phyloP scores from a whole-genome alignment of 2,329 filamentous ascomycete genomes.

The Arthrobotrys iridis region DNA sequence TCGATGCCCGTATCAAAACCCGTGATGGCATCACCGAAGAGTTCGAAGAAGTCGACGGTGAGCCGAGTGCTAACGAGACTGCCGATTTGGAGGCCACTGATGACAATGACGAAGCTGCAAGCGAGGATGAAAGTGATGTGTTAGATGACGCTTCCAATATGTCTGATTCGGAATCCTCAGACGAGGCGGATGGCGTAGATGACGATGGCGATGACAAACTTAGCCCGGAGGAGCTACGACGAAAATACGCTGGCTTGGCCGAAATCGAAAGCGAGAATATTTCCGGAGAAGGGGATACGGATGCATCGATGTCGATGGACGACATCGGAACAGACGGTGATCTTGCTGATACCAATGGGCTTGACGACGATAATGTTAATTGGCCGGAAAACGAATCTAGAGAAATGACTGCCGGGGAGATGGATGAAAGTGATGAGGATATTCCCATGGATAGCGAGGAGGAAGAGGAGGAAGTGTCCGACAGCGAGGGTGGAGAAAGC shows the following conservation, averaged over 20 bases:
- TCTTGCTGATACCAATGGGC: slow-evolving; percentile 61
- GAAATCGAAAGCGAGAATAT: slow-evolving; percentile 57
- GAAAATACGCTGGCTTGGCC: slow-evolving; percentile 56
- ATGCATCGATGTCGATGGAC: slow-evolving; percentile 73
- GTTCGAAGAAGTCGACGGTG: slow-evolving; percentile 31
- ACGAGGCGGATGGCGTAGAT: slow-evolving; percentile 63
- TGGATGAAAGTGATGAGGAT: slow-evolving; percentile 71
- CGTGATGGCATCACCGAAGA: slow-evolving; percentile 54
- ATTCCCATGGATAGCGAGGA: slow-evolving; percentile 71
- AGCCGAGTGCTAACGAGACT: slow-evolving; percentile 61
- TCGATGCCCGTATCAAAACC: slow-evolving; percentile 64
- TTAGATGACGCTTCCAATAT: slow-evolving; percentile 60
- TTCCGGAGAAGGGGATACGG: slow-evolving; percentile 61
- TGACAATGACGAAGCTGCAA: slow-evolving; percentile 62
- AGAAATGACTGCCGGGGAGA: slow-evolving; percentile 52
- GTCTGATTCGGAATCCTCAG: slow-evolving; percentile 63
- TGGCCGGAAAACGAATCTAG: slow-evolving; percentile 56
- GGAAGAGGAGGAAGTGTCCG: slow-evolving; percentile 58
- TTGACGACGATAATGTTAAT: slow-evolving; percentile 56
- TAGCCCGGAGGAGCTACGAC: slow-evolving; percentile 57
- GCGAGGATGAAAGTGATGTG: slow-evolving; percentile 58
- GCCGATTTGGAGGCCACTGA: slow-evolving; percentile 64
- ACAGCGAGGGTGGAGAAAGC: too few relatives aligned
- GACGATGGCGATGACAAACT: slow-evolving; percentile 59
- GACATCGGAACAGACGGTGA: slow-evolving; percentile 66